Evolutionary conservation across 148 eudicot genomes (phyloP).

Genomic region (Spergularia marina): DNA sequence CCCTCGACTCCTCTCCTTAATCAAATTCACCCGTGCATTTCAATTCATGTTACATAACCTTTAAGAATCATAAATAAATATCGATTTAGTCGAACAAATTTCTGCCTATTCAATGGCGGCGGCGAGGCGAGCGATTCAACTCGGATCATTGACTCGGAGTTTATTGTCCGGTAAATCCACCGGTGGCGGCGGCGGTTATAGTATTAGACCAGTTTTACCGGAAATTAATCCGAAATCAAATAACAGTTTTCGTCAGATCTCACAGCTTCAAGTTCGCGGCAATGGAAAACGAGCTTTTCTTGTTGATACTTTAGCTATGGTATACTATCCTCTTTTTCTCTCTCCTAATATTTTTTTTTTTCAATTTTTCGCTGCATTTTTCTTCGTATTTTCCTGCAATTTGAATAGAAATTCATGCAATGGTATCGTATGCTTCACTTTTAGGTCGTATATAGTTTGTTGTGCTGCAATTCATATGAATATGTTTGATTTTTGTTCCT

Average conservation of each 20-base stretch:
- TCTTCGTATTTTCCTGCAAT: background rate
- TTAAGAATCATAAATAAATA: background rate
- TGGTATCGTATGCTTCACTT: too few species aligned
- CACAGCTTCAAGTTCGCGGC: conserved; percentile 46
- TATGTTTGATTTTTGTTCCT: too few species aligned
- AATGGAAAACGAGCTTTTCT: conserved; percentile 59
- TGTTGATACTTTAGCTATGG: conserved; percentile 73
- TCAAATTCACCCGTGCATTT: background rate
- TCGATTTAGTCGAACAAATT: too few species aligned
- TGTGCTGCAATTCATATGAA: too few species aligned
- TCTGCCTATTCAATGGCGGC: conserved; percentile 30
- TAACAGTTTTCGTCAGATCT: conserved; percentile 37
- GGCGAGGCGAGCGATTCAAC: conserved; percentile 39
- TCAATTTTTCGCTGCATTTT: background rate
- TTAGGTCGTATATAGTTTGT: too few species aligned
- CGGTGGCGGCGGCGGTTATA: conserved; percentile 9
- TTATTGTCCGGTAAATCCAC: conserved; percentile 23
- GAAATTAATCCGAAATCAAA: conserved; percentile 15
- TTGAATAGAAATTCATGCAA: background rate
- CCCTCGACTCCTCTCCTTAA: background rate
- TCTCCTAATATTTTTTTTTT: background rate
- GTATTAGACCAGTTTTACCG: conserved; percentile 16
- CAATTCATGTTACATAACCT: background rate
- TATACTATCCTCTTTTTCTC: conserved; percentile 18
- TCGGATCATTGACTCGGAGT: conserved; percentile 26